phyloP scores from a whole-genome alignment of 2,329 filamentous ascomycete species.

The Hysterium pulicare region DNA sequence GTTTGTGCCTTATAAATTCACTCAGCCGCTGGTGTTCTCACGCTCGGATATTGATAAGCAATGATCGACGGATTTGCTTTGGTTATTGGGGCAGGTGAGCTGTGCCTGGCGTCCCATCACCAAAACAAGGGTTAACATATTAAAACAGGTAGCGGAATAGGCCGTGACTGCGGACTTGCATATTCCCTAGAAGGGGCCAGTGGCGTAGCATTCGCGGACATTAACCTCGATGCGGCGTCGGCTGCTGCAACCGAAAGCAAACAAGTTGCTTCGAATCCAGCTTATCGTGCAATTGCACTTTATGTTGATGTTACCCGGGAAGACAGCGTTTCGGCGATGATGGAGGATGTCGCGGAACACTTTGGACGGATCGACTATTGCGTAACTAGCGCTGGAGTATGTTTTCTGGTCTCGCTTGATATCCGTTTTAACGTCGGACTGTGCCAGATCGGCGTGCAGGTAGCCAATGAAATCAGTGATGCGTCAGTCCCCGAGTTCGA shows the following conservation, averaged over 20 bases:
- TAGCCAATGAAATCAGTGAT: too few relatives aligned
- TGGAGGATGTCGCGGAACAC: background rate
- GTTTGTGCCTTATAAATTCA: too few relatives aligned
- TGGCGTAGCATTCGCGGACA: background rate
- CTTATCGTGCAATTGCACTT: background rate
- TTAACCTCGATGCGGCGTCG: background rate
- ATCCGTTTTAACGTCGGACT: background rate
- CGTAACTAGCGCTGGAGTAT: background rate
- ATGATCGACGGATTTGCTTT: background rate
- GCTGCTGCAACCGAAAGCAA: background rate
- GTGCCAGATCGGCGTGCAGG: background rate
- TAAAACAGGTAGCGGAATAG: background rate
- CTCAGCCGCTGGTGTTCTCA: too few relatives aligned
- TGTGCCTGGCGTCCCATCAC: background rate
- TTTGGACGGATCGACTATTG: background rate
- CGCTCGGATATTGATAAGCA: background rate
- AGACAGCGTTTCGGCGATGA: background rate
- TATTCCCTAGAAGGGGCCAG: background rate
- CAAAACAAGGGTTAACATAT: background rate
- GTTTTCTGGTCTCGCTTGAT: background rate
- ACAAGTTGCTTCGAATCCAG: background rate
- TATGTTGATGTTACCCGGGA: background rate
- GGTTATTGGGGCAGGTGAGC: background rate
- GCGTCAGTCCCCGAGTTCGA: too few relatives aligned
- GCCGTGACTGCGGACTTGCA: background rate